A percentile compares a stretch with the other conserved stretches of the same genome.
Conservation (phyloP, 768 basidiomycete genomes). For the Austroboletus festivus region DNA sequence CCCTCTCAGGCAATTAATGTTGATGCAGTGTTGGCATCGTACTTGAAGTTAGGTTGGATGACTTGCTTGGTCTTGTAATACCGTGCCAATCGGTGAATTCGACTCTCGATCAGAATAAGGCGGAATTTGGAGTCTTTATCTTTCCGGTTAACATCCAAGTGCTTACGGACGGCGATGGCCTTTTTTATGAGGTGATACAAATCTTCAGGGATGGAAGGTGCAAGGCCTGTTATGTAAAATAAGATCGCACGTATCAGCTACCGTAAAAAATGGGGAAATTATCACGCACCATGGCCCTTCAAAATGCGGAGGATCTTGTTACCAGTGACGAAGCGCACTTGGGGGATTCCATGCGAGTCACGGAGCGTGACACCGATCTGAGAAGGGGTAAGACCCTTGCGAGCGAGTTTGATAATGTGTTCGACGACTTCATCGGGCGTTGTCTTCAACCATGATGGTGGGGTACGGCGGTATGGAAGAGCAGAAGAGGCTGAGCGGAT, state of each 20-base stretch:
- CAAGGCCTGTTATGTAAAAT: conserved; percentile 93
- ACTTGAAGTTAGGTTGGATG: conserved; percentile 97
- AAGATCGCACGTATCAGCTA: conserved; percentile 1
- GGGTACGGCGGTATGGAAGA: conserved; percentile 93
- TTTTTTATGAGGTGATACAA: conserved; percentile 99
- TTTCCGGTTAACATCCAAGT: conserved; percentile 94
- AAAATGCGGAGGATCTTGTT: conserved; percentile 99
- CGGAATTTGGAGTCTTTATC: conserved; percentile 98
- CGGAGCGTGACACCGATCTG: conserved; percentile 98
- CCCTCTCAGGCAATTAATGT: conserved; percentile 77
- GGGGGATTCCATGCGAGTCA: conserved; percentile 97
- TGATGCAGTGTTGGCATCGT: conserved; percentile 93
- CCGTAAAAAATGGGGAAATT: neutral
- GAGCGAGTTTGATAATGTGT: conserved; percentile 93
- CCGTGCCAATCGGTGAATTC: conserved; percentile 95
- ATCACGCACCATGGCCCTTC: conserved; percentile 82
- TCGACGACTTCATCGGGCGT: conserved; percentile 94
- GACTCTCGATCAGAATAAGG: conserved; percentile 97
- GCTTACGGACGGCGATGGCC: conserved; percentile 98
- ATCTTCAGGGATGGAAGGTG: conserved; percentile 97
- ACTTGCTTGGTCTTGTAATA: conserved; percentile 99
- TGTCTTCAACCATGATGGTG: conserved; percentile 96
- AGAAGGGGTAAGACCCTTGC: conserved; percentile 96
- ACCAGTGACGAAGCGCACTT: conserved; percentile 97
- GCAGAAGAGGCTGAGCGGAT: conserved; percentile 80